Evolutionary conservation across 164 flowering plant species (phyloP), one percentile per base, ranked within the genome.

Genomic region (Chloranthus sessilifolius): DNA sequence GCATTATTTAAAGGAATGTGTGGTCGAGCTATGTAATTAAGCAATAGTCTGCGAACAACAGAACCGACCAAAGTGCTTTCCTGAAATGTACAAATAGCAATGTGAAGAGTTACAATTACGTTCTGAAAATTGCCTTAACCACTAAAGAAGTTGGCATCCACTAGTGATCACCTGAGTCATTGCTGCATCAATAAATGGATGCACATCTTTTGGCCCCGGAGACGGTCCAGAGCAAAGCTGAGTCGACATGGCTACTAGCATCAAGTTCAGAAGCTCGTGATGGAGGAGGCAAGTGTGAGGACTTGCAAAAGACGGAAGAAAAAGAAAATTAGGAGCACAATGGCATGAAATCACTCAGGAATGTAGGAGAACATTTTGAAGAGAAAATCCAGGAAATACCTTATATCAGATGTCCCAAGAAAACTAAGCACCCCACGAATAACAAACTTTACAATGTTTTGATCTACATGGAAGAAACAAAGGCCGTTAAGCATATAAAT

Each of bases 221-320:
- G 94, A 76, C 59, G 96, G 94, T 46, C 85, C 95, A 60, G 82
- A 72, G 42, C 75, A 79, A 70, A 92, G 95, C 64, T 92, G 99
- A 66, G 95, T 88, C 42, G 99, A 88, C 89, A 88, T 81, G 34
- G 95, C 79, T 53, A 82, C 77, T 41, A 92, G 73, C 85, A 82
- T 69, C 64, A 92, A 88, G 66, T 81, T 78, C 59, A 88, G 86
- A 70, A 88, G 77, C 62, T 88, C 99, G 61, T 74, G 74, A 66
- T 92, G 99, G 47, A 92, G 75, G 52, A 72, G 74, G 53, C 72
- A 84, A 7, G 94, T 80, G 21, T 59, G 50, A 50, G 89, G 62
- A 68, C 99, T 86, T 56, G 67, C 46, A 55, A 60, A 7, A 47
- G 48, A 57, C 24, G n/a, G n/a, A 60, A 52, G 38, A 8, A 12